Base-by-base conservation (phyloP, 1,284 basidiomycete genomes). In the Apiotrichum domesticum region DNA sequence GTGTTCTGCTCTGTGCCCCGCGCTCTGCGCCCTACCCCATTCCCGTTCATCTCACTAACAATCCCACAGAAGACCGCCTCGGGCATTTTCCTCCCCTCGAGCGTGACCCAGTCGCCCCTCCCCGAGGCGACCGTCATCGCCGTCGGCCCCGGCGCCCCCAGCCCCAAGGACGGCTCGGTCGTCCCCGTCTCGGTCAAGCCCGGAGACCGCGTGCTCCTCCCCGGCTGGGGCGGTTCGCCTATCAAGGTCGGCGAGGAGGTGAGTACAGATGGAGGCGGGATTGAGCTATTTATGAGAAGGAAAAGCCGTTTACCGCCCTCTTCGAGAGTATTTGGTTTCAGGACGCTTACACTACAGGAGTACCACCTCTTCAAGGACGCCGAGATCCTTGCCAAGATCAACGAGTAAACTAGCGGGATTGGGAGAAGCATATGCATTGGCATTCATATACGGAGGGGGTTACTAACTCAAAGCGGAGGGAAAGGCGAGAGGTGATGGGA, bases 231-330 rank as follows among this genome's bases (percentile, higher is more conserved):
- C 56, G 95, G 95, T 14, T 93, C 87, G 76, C 78, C 88, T 15
- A 94, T 98, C 79, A 98, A 98, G 79, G 85, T 98, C 54, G 94
- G 93, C 57, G 95, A 98, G 35, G 94, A 98, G 74, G 93, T 92
- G 70, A 67, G 88, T 83, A 10, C 21, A 21, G 21, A 21, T 21
- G 21, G 21, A 21, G 21, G 21, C 21, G 21, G 21, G 29, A 41
- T n/a, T 33, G 10, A 13, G 11, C 11, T 47, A 29, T 10, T 3
- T 37, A 9, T n/a, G 3, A 2, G 15, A 48, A 9, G 7, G 39
- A 14, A 15, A 32, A 46, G 37, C 21, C 8, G n/a, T 40, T 42
- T 15, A n/a, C 44, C 33, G n/a, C 21, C 40, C 13, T 21, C 21
- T 21, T 21, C 39, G n/a, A 14, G 33, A 11, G 6, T 43, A n/a